These are phyloP conservation scores for Ogataea nakhonphanomensis DNA, from an alignment of 805 yeast species.

Conservation along the genomic window DNA sequence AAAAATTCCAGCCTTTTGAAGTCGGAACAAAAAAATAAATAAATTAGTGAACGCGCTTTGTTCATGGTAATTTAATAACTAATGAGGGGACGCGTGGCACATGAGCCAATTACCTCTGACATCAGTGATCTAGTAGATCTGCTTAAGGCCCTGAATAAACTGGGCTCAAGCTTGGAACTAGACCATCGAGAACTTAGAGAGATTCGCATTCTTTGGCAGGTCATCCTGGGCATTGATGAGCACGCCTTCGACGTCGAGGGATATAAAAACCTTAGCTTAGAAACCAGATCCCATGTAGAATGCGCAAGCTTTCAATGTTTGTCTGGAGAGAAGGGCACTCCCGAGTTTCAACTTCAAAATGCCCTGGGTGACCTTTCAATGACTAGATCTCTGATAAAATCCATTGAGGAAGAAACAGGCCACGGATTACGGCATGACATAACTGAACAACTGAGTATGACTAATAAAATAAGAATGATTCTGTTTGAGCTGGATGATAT, in stretches of 20 bases:
- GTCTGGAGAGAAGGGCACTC: slow-evolving; percentile 3
- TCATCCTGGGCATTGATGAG: slow-evolving; percentile 26
- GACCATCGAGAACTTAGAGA: slow-evolving; percentile 11
- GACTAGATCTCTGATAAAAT: slow-evolving; percentile 12
- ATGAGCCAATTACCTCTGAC: slow-evolving; percentile 5
- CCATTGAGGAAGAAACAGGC: slow-evolving; percentile 21
- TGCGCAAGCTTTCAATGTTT: slow-evolving; percentile 16
- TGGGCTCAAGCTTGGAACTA: slow-evolving; percentile 7
- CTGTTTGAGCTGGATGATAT: slow-evolving; percentile 13
- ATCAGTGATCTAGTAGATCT: slow-evolving; percentile 17
- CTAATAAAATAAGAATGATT: slow-evolving; percentile 22
- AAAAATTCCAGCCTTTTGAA: slow-evolving; percentile 51
- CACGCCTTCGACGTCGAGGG: slow-evolving; percentile 14
- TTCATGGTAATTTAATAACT: slow-evolving; percentile 10
- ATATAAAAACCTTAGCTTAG: slow-evolving; percentile 18
- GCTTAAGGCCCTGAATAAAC: slow-evolving; percentile 11
- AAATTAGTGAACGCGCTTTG: slow-evolving; percentile 12
- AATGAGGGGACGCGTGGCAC: slow-evolving; percentile 8
- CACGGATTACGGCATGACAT: slow-evolving; percentile 13
- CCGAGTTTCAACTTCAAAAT: slow-evolving; percentile 4
- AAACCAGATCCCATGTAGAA: slow-evolving; percentile 11
- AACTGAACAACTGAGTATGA: slow-evolving; percentile 18
- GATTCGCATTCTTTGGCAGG: slow-evolving; percentile 24
- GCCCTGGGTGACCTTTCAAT: slow-evolving; percentile 15
- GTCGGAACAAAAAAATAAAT: slow-evolving; percentile 27